Conservation (phyloP, 2,329 filamentous ascomycete genomes). For the Aspergillus fischeri region DNA sequence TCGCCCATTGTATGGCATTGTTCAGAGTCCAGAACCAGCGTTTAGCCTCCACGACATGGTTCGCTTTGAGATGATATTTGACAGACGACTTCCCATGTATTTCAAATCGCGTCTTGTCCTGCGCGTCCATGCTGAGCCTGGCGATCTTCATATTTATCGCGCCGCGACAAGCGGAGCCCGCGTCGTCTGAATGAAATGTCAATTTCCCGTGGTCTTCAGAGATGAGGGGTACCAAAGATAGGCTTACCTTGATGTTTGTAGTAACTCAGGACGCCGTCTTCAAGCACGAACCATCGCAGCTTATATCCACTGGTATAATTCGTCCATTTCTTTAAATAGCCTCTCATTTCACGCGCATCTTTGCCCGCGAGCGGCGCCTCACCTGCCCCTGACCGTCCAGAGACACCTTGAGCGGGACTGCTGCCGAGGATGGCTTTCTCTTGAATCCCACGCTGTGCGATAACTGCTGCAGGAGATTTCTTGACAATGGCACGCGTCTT, state of each 20-base stretch:
- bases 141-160: conserved; percentile 99
- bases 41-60: conserved; percentile 97
- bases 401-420: conserved; percentile 55
- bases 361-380: conserved; percentile 64
- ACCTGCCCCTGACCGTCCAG: conserved; percentile 38
- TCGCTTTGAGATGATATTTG: conserved; percentile 96
- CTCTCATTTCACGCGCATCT: conserved; percentile 94
- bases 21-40: conserved; percentile 99
- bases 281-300: conserved; percentile 93
- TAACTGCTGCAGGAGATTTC: conserved; percentile 87
- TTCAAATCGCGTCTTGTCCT: conserved; percentile 96
- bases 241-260: conserved; percentile 82
- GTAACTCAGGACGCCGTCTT: conserved; percentile 95
- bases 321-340: conserved; percentile 98
- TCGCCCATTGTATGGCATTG: conserved; percentile 97
- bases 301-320: conserved; percentile 98
- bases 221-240: not conserved
- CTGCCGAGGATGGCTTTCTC: conserved; percentile 93
- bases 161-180: conserved; percentile 89
- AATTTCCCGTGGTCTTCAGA: not conserved
- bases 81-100: conserved; percentile 98
- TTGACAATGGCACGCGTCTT: conserved; percentile 83
- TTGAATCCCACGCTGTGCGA: conserved; percentile 90
- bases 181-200: conserved; percentile 60
- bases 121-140: conserved; percentile 87